These are phyloP conservation scores for Fusarium paranaense DNA, from an alignment of 2,329 filamentous ascomycete species.

Conservation along the genomic window DNA sequence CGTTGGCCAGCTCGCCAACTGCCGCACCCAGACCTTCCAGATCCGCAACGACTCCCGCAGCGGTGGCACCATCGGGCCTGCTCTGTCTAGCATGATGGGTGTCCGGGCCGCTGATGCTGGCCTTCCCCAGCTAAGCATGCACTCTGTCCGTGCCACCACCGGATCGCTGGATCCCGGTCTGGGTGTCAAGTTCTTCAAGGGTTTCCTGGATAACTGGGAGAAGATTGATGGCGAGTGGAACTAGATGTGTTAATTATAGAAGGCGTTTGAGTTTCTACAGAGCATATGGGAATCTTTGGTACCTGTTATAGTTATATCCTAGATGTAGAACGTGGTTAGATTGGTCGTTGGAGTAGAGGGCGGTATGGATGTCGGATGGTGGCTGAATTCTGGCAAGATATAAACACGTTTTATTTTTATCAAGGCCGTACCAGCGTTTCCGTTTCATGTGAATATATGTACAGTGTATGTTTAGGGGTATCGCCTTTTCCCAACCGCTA, in stretches of 20 bases:
- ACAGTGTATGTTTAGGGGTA: slow-evolving; percentile 15
- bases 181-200: slow-evolving; percentile 89
- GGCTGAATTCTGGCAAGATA: neutral
- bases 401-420: neutral
- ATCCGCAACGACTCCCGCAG: slow-evolving; percentile 92
- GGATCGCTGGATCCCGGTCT: slow-evolving; percentile 87
- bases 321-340: slow-evolving; percentile 8
- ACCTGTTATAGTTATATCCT: slow-evolving; percentile 12
- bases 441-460: slow-evolving; percentile 15
- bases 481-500: slow-evolving; percentile 4
- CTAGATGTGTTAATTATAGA: slow-evolving; percentile 14
- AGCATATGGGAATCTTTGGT: slow-evolving; percentile 7
- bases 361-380: slow-evolving; percentile 9
- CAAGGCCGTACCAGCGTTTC: neutral
- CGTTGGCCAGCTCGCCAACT: slow-evolving; percentile 79
- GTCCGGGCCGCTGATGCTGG: slow-evolving; percentile 88
- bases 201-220: slow-evolving; percentile 89
- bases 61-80: slow-evolving; percentile 95
- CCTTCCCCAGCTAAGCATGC: slow-evolving; percentile 93
- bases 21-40: slow-evolving; percentile 87
- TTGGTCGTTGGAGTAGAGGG: slow-evolving; percentile 4
- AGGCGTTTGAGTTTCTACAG: slow-evolving; percentile 14
- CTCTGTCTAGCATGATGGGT: slow-evolving; percentile 83
- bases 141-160: slow-evolving; percentile 89
- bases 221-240: slow-evolving; percentile 84